Conservation (phyloP, 2,329 filamentous ascomycete species). For the Ilyonectria robusta region DNA sequence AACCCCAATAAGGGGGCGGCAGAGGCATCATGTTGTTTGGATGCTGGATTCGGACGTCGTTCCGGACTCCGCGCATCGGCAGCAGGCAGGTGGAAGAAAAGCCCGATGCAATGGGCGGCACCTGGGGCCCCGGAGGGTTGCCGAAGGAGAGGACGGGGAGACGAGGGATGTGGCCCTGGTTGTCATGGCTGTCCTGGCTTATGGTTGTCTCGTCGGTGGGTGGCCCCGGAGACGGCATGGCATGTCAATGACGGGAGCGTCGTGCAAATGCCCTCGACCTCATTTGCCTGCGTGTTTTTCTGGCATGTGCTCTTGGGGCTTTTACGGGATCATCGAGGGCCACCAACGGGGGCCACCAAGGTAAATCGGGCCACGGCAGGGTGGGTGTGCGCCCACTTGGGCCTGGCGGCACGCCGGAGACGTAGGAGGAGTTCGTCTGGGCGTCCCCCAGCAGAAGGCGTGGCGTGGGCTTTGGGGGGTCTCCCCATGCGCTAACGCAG, state of each 20-base stretch:
- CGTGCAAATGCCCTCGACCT: slow-evolving; percentile 42
- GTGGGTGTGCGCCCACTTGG: slow-evolving; percentile 41
- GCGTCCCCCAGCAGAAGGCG: slow-evolving; percentile 14
- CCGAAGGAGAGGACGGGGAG: slow-evolving; percentile 29
- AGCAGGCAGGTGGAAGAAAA: slow-evolving; percentile 20
- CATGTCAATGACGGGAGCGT: slow-evolving; percentile 44
- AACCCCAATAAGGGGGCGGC: slow-evolving; percentile 10
- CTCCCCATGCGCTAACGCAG: slow-evolving; percentile 35
- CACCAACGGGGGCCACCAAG: slow-evolving; percentile 16
- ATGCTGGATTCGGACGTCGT: slow-evolving; percentile 24
- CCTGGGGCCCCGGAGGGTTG: slow-evolving; percentile 34
- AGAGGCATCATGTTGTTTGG: slow-evolving; percentile 11
- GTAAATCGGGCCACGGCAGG: slow-evolving; percentile 46
- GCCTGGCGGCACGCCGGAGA: slow-evolving; percentile 41
- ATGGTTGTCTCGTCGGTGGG: slow-evolving; percentile 16
- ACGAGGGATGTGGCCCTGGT: slow-evolving; percentile 6
- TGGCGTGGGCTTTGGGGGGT: slow-evolving; percentile 26
- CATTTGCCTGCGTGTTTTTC: slow-evolving; percentile 46
- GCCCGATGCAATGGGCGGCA: slow-evolving; percentile 29
- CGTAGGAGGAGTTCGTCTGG: slow-evolving; percentile 34
- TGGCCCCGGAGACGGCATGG: slow-evolving; percentile 34
- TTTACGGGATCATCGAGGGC: slow-evolving; percentile 19
- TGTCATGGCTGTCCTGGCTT: slow-evolving; percentile 31
- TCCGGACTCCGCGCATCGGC: slow-evolving; percentile 24
- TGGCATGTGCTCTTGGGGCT: slow-evolving; percentile 45